A percentile compares a stretch with the other conserved stretches of the same genome.
phyloP scores from a whole-genome alignment of 345 rosid species.

The Citrus trifoliata region DNA sequence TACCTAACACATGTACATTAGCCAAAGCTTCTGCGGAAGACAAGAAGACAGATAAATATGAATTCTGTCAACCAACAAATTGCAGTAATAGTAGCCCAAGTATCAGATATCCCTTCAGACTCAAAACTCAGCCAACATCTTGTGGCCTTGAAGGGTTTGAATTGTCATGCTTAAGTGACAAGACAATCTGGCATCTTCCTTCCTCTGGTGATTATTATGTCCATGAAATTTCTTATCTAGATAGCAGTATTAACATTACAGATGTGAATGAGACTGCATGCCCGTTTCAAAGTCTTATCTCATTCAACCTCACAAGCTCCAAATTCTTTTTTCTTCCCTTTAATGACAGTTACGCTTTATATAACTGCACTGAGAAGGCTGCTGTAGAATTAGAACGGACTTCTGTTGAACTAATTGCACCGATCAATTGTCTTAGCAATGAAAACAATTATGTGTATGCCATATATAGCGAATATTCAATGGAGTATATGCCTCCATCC shows the following conservation, averaged over 20 bases:
- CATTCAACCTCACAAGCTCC: background rate
- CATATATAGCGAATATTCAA: accelerated
- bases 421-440: background rate
- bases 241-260: background rate
- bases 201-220: background rate
- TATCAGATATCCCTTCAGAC: slow-evolving; percentile 12
- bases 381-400: accelerated
- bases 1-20: background rate
- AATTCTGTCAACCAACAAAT: background rate
- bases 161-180: background rate
- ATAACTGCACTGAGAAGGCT: background rate
- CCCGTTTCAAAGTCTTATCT: background rate
- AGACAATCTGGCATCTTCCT: background rate
- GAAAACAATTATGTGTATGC: background rate
- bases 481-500: background rate
- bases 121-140: background rate
- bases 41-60: background rate
- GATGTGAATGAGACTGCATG: background rate
- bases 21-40: background rate
- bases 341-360: background rate
- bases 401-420: accelerated
- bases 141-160: slow-evolving; percentile 11
- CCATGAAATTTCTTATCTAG: background rate
- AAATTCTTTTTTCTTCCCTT: background rate
- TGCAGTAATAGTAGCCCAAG: background rate